A percentile compares a stretch with the other conserved stretches of the same genome.
These are phyloP conservation scores for Fusarium anguioides DNA, from an alignment of 2,329 filamentous ascomycete species.

Conservation along the genomic window DNA sequence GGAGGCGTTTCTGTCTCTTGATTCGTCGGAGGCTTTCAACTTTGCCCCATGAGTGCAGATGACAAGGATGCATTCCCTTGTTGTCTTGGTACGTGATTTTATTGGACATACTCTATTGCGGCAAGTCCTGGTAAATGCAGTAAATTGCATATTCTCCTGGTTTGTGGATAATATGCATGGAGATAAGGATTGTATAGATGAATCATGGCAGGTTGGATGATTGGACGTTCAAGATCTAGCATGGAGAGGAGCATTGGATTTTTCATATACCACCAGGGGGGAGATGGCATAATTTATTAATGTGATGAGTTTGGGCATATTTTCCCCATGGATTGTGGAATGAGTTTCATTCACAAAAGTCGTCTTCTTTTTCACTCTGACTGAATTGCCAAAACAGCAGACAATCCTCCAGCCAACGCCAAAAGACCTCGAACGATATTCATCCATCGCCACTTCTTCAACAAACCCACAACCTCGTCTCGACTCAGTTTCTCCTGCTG, in stretches of 20 bases:
- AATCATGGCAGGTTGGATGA: background rate
- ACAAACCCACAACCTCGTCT: constrained; percentile 23
- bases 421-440: constrained; percentile 32
- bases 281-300: background rate
- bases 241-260: constrained; percentile 1
- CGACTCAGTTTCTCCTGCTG: constrained; percentile 21
- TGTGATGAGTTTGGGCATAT: background rate
- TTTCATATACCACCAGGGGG: constrained; percentile 14
- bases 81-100: background rate
- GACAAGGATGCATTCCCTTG: background rate
- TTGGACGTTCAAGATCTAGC: background rate
- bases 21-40: constrained; percentile 44
- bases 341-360: too few species aligned
- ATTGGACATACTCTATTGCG: background rate
- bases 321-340: too few species aligned
- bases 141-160: background rate
- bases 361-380: background rate
- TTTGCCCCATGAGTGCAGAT: constrained; percentile 31
- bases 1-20: constrained; percentile 49
- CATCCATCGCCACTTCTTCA: constrained; percentile 37
- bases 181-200: background rate
- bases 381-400: constrained; percentile 27
- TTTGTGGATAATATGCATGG: background rate
- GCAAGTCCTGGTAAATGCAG: background rate
- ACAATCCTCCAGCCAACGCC: constrained; percentile 27